phyloP scores from a whole-genome alignment of 2,329 filamentous ascomycete species.

The Pyrenophora seminiperda region DNA sequence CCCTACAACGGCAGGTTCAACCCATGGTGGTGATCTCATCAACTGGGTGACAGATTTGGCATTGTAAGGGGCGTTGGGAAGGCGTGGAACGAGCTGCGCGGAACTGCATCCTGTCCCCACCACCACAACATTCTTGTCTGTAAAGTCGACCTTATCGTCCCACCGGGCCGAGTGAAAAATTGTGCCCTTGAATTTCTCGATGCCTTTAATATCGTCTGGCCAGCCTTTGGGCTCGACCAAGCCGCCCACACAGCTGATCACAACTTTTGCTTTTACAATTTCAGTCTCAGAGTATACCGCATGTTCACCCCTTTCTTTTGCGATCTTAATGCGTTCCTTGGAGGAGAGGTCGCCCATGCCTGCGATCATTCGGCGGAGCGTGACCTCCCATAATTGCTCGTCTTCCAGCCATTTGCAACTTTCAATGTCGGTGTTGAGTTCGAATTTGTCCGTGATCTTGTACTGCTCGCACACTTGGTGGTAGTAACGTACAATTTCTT shows the following conservation, averaged over 20 bases:
- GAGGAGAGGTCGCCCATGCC: conserved; percentile 60
- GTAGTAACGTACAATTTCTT: conserved; percentile 59
- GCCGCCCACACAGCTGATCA: conserved; percentile 61
- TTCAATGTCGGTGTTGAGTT: conserved; percentile 63
- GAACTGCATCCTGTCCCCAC: conserved; percentile 64
- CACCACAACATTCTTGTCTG: conserved; percentile 62
- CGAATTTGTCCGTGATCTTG: conserved; percentile 61
- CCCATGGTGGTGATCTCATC: conserved; percentile 64
- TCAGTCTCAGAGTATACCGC: conserved; percentile 60
- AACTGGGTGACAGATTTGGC: conserved; percentile 64
- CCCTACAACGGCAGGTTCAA: conserved; percentile 50
- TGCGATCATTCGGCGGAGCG: conserved; percentile 56
- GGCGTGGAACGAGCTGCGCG: conserved; percentile 60
- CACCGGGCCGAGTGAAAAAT: conserved; percentile 64
- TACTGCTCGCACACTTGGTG: conserved; percentile 60
- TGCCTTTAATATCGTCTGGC: conserved; percentile 58
- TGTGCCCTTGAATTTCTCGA: conserved; percentile 60
- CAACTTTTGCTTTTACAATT: conserved; percentile 59
- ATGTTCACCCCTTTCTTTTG: conserved; percentile 51
- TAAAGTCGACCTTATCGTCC: conserved; percentile 59
- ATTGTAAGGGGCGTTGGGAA: conserved; percentile 55
- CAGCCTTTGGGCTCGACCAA: conserved; percentile 60
- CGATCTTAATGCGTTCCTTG: conserved; percentile 53
- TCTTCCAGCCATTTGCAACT: conserved; percentile 59
- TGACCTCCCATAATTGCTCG: conserved; percentile 62